Percentiles rank a stretch among this genome's conserved stretches.
Evolutionary conservation across 305 asterid species (phyloP).

Genomic region (Withania somnifera): DNA sequence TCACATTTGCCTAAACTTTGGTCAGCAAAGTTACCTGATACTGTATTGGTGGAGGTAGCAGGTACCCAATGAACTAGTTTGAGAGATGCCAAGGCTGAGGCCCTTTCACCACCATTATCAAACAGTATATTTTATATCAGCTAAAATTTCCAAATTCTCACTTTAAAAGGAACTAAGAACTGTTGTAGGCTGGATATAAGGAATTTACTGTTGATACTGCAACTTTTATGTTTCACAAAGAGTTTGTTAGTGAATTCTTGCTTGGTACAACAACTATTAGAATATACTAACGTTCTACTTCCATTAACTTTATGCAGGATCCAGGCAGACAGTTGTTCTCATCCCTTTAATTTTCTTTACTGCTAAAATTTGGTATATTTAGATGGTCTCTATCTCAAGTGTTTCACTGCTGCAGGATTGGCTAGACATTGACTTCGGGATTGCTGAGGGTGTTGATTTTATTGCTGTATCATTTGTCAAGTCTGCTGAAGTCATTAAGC

Average conservation of each 20-base stretch:
- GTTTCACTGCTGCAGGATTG: conserved; percentile 54
- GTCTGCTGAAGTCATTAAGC: conserved; percentile 92
- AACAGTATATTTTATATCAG: neutral
- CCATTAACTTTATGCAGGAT: neutral
- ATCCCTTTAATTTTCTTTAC: neutral
- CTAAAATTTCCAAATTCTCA: neutral
- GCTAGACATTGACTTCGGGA: conserved; percentile 96
- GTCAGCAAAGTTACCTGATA: neutral
- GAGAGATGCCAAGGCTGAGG: neutral
- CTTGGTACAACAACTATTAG: neutral
- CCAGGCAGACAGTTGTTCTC: neutral
- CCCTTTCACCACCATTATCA: neutral
- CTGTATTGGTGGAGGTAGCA: neutral
- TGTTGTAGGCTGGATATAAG: neutral
- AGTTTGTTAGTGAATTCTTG: neutral
- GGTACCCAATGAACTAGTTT: neutral
- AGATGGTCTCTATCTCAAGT: conserved; percentile 14
- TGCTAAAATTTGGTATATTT: neutral
- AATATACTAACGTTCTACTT: neutral
- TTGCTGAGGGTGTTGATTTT: conserved; percentile 94
- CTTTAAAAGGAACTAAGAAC: neutral
- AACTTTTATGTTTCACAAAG: neutral
- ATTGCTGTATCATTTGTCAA: conserved; percentile 96
- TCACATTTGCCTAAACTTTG: neutral
- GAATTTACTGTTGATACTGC: neutral